A percentile compares a stretch with the other conserved stretches of the same genome.
Evolutionary conservation across 176 grass and related monocot species (phyloP).

Genomic region (Olyra latifolia): DNA sequence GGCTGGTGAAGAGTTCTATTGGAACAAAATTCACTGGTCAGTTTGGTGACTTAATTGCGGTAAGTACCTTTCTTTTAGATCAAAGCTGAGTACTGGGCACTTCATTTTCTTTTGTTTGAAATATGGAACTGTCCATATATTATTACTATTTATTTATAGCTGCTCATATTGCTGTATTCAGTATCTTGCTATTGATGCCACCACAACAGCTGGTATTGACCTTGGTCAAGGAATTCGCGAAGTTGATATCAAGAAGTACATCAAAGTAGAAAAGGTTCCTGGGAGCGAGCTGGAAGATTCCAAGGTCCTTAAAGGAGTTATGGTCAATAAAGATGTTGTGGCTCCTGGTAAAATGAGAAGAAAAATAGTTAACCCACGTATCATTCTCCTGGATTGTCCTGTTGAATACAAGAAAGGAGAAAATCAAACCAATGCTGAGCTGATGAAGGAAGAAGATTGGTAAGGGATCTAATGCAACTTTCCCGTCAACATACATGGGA

Average conservation of each 20-base stretch:
- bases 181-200: conserved; percentile 98
- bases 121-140: neutral
- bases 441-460: conserved; percentile 98
- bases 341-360: conserved; percentile 92
- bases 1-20: conserved; percentile 87
- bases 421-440: conserved; percentile 95
- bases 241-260: conserved; percentile 97
- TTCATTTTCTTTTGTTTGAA: neutral
- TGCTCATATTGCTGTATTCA: conserved; percentile 31
- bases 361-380: conserved; percentile 88
- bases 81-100: neutral
- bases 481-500: neutral
- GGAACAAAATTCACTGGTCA: conserved; percentile 97
- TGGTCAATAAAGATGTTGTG: conserved; percentile 97
- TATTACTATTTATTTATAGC: neutral
- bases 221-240: conserved; percentile 88
- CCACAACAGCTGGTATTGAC: conserved; percentile 85
- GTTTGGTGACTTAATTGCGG: conserved; percentile 92
- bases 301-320: conserved; percentile 86
- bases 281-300: conserved; percentile 93
- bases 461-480: conserved; percentile 32
- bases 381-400: conserved; percentile 86
- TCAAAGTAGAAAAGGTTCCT: conserved; percentile 98
- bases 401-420: conserved; percentile 98
- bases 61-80: conserved; percentile 40